Evolutionary conservation across 306 rosid genomes (phyloP).

Genomic region (Cucurbita ficifolia): DNA sequence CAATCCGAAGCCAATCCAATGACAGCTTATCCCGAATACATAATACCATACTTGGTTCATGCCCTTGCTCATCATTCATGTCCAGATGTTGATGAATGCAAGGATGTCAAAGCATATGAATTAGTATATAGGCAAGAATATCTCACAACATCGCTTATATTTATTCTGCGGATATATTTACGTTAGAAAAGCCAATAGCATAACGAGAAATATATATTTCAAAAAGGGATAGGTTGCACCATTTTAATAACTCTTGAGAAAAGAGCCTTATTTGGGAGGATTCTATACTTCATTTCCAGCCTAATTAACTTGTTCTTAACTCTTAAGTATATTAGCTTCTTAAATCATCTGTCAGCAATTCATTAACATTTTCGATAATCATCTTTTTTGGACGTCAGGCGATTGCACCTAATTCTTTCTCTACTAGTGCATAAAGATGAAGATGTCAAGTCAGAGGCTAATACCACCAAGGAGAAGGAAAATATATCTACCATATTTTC

Average conservation of each 20-base stretch:
- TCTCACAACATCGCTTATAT: background rate
- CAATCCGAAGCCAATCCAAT: slow-evolving; percentile 59
- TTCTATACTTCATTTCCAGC: no score
- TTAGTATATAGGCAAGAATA: slow-evolving; percentile 51
- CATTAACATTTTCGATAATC: slow-evolving; percentile 11
- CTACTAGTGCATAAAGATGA: slow-evolving; percentile 72
- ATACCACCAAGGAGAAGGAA: slow-evolving; percentile 43
- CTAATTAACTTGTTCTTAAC: no score
- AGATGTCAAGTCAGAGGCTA: slow-evolving; percentile 61
- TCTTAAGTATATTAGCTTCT: background rate
- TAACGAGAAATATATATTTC: background rate
- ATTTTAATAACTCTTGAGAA: background rate
- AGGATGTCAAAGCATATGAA: slow-evolving; percentile 70
- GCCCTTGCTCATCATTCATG: slow-evolving; percentile 79
- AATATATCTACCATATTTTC: slow-evolving; percentile 35
- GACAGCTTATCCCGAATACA: slow-evolving; percentile 66
- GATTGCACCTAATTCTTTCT: slow-evolving; percentile 58
- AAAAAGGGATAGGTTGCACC: background rate
- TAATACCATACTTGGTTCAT: slow-evolving; percentile 72
- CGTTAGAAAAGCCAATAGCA: background rate
- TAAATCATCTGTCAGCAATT: background rate
- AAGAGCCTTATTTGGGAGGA: no score
- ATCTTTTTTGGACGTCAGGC: slow-evolving; percentile 33
- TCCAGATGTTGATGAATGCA: slow-evolving; percentile 76
- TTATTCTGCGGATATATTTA: background rate